These are phyloP conservation scores for Cryptococcus floricola DNA, from an alignment of 1,284 basidiomycete species.

Conservation along the genomic window DNA sequence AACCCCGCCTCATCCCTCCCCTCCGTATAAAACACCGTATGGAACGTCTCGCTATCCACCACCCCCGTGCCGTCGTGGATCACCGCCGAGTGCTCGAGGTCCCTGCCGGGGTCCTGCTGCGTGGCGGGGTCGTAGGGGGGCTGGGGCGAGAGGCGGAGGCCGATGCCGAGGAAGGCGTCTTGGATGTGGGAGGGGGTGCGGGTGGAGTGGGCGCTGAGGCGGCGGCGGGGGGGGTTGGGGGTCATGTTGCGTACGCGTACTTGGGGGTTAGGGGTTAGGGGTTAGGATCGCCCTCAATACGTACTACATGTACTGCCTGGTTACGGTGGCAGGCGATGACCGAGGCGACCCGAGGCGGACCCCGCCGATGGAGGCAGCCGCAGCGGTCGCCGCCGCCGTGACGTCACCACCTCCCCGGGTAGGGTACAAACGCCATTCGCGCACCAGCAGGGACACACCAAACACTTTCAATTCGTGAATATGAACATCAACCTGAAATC, in stretches of 20 bases:
- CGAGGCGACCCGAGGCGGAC: neutral
- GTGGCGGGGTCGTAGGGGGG: neutral
- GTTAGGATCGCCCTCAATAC: neutral
- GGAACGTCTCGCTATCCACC: conserved; percentile 27
- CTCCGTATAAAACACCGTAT: conserved; percentile 10
- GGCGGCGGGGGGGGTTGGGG: neutral
- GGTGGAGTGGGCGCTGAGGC: conserved; percentile 21
- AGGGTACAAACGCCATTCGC: neutral
- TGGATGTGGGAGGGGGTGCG: conserved; percentile 25
- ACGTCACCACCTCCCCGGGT: neutral
- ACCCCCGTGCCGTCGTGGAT: conserved; percentile 38
- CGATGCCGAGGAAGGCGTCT: conserved; percentile 39
- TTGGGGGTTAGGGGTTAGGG: conserved; percentile 20
- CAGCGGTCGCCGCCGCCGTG: no score
- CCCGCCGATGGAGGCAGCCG: neutral
- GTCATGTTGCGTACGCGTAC: no score
- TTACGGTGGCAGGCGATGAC: no score
- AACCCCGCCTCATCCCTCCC: conserved; percentile 18
- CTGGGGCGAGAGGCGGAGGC: conserved; percentile 14
- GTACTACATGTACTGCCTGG: no score
- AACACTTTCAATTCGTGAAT: neutral
- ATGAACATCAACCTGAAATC: neutral
- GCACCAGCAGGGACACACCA: neutral
- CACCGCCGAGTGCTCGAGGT: conserved; percentile 29
- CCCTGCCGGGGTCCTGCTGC: conserved; percentile 12